Evolutionary conservation across 192 early-diverging fungal genomes (phyloP).

Genomic region (Backusella circina): DNA sequence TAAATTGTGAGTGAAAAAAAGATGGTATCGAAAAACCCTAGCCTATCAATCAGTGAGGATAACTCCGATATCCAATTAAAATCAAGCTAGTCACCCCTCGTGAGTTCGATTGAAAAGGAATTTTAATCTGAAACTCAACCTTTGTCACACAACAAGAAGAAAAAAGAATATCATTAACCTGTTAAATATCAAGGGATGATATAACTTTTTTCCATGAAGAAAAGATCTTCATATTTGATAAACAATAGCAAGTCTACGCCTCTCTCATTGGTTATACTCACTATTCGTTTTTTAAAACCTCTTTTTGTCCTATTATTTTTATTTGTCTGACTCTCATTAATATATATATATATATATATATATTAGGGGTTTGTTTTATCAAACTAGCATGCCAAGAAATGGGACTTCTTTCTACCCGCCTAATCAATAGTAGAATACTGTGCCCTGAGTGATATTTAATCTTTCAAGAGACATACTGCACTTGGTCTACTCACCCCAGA

Average conservation of each 20-base stretch:
- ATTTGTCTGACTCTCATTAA: not conserved
- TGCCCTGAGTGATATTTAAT: not conserved
- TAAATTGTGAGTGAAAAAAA: not conserved
- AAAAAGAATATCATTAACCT: not conserved
- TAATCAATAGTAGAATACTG: not conserved
- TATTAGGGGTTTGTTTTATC: not conserved
- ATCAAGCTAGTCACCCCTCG: not conserved
- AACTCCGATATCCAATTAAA: constrained; percentile 4
- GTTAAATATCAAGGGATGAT: not conserved
- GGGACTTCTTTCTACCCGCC: not conserved
- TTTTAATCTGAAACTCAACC: not conserved
- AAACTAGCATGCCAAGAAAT: not conserved
- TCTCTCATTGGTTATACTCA: not conserved
- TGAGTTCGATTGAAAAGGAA: not conserved
- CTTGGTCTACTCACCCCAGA: no score
- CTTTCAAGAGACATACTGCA: not conserved
- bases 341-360: no score
- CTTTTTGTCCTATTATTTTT: not conserved
- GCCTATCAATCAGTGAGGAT: not conserved
- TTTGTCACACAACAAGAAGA: not conserved
- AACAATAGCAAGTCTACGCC: no score
- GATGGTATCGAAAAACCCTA: not conserved
- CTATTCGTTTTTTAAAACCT: not conserved
- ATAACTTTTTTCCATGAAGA: not conserved
- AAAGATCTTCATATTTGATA: not conserved